Evolutionary conservation across 805 yeast genomes (phyloP), one percentile per base, ranked within the genome.

Genomic region (Starmerella vaccinii): DNA sequence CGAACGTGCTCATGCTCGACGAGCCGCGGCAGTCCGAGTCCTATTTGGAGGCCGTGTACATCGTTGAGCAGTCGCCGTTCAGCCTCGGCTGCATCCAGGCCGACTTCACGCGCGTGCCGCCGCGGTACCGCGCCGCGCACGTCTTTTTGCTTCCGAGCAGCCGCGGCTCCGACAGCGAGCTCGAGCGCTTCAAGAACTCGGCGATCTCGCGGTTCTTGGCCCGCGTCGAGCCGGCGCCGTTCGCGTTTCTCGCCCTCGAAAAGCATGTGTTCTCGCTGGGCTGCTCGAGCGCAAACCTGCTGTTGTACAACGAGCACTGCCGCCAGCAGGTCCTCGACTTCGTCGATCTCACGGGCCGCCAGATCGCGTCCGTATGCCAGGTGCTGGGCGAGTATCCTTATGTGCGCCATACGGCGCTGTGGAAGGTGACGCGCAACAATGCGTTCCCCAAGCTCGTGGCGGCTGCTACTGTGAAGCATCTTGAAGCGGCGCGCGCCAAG

Each of bases 381-480:
- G 62, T 83, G 9, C 79, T 92, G 1, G 94, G 94, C 13, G 97
- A 89, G 61, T 85, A 83, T 59, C 98, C 98, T 2, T 76, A 83
- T 40, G 77, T 92, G 19, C 73, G 98, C 57, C 85, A 78, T 66
- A 81, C 79, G 61, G 71, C 32, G 18, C 49, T 52, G 9, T 41
- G 54, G 32, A 19, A 45, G 30, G 37, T 8, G 22, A 74, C 77
- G 57, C 73, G 74, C 23, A 81, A 88, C 0, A 69, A 80, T 4
- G 65, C 76, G 26, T 68, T 84, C 24, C 83, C 92, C 1, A 77
- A 75, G 59, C 69, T 82, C 65, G 44, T 55, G 5, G 58, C 58
- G 13, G 26, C 35, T n/a, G 50, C 55, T 6, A 50, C 56, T 6
- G 46, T 29, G 10, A 15, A 44, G 43, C 54, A 55, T 22, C 35